Conservation (phyloP, 805 yeast genomes). For the Metschnikowia orientalis region DNA sequence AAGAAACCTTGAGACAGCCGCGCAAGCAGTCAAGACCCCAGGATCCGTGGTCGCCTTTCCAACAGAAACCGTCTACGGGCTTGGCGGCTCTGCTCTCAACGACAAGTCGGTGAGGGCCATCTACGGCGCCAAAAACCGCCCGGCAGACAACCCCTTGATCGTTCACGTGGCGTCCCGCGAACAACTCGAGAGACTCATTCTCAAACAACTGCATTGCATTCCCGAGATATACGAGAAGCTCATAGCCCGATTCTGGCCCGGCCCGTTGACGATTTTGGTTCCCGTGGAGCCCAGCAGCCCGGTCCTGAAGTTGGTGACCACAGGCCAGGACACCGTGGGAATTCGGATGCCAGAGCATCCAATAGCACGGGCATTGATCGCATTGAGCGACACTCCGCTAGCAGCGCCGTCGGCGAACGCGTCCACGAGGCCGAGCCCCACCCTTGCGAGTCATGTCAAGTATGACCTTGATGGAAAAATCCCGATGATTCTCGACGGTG, state of each 20-base stretch:
- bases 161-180: slow-evolving; percentile 78
- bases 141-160: slow-evolving; percentile 92
- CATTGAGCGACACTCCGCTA: slow-evolving; percentile 76
- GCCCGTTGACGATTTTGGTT: slow-evolving; percentile 83
- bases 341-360: slow-evolving; percentile 85
- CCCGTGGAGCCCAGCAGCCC: slow-evolving; percentile 51
- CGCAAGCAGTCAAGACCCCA: slow-evolving; percentile 9
- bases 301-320: slow-evolving; percentile 75
- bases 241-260: slow-evolving; percentile 84
- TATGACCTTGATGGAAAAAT: slow-evolving; percentile 76
- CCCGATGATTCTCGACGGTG: slow-evolving; percentile 88
- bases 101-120: slow-evolving; percentile 73
- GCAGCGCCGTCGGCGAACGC: slow-evolving; percentile 99
- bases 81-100: slow-evolving; percentile 80
- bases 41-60: slow-evolving; percentile 79
- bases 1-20: slow-evolving; percentile 50
- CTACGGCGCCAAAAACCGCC: slow-evolving; percentile 86
- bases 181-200: slow-evolving; percentile 62
- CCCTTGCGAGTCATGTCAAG: slow-evolving; percentile 78
- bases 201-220: slow-evolving; percentile 45
- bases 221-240: slow-evolving; percentile 67
- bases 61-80: slow-evolving; percentile 94
- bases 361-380: slow-evolving; percentile 85
- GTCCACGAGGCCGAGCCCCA: slow-evolving; percentile 92
- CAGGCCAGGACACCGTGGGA: slow-evolving; percentile 85